phyloP scores from a whole-genome alignment of 106 monocot species.

The Dendrobium chrysotoxum region DNA sequence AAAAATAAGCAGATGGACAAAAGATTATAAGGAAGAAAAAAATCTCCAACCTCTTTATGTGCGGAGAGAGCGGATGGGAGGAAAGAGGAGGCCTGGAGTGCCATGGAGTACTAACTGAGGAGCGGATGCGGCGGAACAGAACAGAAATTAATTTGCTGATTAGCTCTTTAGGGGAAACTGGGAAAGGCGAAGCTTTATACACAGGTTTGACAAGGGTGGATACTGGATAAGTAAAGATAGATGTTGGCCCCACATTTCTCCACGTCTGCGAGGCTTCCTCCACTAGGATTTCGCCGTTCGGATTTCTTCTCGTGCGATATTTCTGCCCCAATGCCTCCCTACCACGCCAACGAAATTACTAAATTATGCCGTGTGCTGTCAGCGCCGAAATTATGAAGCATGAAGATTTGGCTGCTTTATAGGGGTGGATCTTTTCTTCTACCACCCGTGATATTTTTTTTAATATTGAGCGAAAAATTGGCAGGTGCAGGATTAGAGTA shows the following conservation, averaged over 20 bases:
- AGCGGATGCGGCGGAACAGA: not conserved
- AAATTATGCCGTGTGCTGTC: not conserved
- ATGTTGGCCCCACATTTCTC: constrained; percentile 21
- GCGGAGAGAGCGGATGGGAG: constrained; percentile 46
- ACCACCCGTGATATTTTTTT: too few species aligned
- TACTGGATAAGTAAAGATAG: constrained; percentile 60
- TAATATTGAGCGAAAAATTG: too few species aligned
- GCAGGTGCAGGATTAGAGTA: not conserved
- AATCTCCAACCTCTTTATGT: constrained; percentile 54
- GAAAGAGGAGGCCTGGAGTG: constrained; percentile 69
- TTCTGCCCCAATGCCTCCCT: not conserved
- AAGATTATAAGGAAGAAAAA: not conserved
- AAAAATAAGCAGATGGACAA: not conserved
- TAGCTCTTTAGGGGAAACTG: not conserved
- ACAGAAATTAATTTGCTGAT: too few species aligned
- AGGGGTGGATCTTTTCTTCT: too few species aligned
- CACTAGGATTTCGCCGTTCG: constrained; percentile 38
- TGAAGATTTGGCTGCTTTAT: not conserved
- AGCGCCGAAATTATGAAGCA: not conserved
- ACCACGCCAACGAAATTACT: not conserved
- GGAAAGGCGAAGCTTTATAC: not conserved
- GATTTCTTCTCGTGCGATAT: constrained; percentile 41
- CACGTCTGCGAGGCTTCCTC: constrained; percentile 14
- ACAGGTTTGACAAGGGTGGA: not conserved
- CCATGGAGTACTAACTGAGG: constrained; percentile 26